A percentile compares a stretch with the other conserved stretches of the same genome.
Evolutionary conservation across 768 basidiomycete species (phyloP).

Genomic region (Guyanaporus albipodus): DNA sequence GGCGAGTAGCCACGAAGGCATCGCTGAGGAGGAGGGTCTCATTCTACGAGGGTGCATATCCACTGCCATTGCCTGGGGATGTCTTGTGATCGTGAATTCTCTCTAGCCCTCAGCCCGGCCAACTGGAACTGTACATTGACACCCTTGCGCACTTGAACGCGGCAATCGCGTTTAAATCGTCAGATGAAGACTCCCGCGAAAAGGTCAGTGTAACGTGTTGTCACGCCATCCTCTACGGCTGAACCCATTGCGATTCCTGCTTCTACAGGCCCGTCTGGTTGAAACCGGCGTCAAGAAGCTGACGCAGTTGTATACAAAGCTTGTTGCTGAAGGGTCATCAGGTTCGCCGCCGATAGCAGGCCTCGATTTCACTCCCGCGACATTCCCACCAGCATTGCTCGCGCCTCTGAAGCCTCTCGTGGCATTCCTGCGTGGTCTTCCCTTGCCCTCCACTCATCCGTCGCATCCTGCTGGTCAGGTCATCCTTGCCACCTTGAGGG

Average conservation of each 20-base stretch:
- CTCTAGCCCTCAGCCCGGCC: constrained; percentile 63
- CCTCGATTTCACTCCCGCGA: constrained; percentile 48
- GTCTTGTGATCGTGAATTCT: not conserved
- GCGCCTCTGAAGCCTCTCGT: constrained; percentile 61
- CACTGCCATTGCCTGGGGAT: not conserved
- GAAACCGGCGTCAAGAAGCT: constrained; percentile 84
- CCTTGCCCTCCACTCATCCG: constrained; percentile 75
- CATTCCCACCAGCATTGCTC: constrained; percentile 53
- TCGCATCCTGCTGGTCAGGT: constrained; percentile 71
- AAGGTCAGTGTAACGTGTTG: constrained; percentile 37
- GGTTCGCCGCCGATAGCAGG: constrained; percentile 65
- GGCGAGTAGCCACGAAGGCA: constrained; percentile 68
- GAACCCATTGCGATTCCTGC: not conserved
- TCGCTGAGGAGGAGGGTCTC: constrained; percentile 72
- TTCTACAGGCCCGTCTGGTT: constrained; percentile 56
- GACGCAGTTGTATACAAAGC: constrained; percentile 77
- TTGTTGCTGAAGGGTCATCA: constrained; percentile 82
- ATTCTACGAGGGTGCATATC: constrained; percentile 65
- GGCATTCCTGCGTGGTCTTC: constrained; percentile 63
- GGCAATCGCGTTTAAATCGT: constrained; percentile 69
- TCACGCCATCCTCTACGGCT: not conserved
- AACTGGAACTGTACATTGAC: constrained; percentile 63
- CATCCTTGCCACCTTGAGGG: constrained; percentile 63
- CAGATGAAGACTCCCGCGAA: constrained; percentile 51
- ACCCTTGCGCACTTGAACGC: constrained; percentile 76